Conservation (phyloP, 768 basidiomycete genomes). For the Jaapia argillacea region DNA sequence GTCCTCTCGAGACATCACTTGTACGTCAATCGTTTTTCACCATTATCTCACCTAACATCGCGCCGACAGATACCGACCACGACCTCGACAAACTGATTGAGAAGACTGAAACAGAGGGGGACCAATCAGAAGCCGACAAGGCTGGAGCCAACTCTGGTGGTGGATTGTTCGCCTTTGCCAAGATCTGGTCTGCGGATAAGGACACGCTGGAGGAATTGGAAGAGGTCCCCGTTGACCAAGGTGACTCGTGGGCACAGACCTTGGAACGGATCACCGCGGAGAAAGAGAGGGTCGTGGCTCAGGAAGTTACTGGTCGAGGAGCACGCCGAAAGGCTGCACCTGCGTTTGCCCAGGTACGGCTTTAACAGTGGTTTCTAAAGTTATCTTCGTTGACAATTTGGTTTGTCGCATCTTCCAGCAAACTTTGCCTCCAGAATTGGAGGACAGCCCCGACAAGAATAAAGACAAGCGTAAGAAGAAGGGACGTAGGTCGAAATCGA, state of each 20-base stretch:
- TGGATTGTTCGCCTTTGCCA: constrained; percentile 76
- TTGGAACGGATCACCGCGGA: constrained; percentile 38
- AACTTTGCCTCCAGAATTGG: background rate
- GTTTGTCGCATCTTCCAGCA: background rate
- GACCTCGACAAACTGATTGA: constrained; percentile 85
- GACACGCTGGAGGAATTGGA: constrained; percentile 58
- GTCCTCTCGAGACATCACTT: constrained; percentile 54
- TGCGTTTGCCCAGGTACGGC: constrained; percentile 30
- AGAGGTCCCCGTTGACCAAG: constrained; percentile 27
- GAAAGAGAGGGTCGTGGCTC: constrained; percentile 35
- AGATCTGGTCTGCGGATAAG: constrained; percentile 83
- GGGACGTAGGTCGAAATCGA: constrained; percentile 18
- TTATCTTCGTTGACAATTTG: no score
- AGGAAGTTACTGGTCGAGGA: constrained; percentile 60
- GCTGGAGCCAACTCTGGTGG: constrained; percentile 45
- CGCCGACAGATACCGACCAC: constrained; percentile 52
- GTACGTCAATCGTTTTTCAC: constrained; percentile 23
- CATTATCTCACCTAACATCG: background rate
- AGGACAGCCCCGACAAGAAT: background rate
- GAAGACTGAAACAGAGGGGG: constrained; percentile 66
- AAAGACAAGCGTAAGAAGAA: constrained; percentile 24
- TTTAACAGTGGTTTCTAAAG: background rate
- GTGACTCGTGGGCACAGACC: constrained; percentile 77
- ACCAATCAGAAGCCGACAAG: constrained; percentile 33
- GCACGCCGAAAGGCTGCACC: constrained; percentile 62